Base-by-base conservation (phyloP, 2,329 filamentous ascomycete species). In the Curvularia spicifera region DNA sequence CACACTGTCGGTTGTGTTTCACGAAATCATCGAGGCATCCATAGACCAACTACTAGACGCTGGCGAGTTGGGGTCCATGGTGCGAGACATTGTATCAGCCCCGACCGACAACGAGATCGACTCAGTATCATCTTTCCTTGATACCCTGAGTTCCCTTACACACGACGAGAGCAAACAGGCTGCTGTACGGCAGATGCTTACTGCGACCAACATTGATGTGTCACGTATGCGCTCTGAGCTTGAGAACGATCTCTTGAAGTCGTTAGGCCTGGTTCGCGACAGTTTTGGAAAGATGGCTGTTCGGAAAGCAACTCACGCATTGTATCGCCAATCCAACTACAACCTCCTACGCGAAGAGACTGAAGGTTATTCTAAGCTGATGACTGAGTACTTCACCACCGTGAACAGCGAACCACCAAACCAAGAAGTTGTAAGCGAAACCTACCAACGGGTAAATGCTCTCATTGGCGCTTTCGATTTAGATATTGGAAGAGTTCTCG, bases 271-370 rank as follows among this genome's bases (percentile, higher is more conserved):
- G 43, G 91, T 97, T 48, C 87, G 93, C 49, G 87, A 89, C n/a
- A 94, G 89, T 5, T 99, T 98, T 75, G 83, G 85, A 56, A 89
- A 89, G 65, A 87, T 95, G 73, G 89, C 90, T 15, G 93, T 97
- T 64, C 89, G 94, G 54, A 93, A 96, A 71, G 91, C 93, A 48
- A 99, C 95, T 7, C 96, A 97, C 69, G 83, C 95, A 4, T 84
- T 99, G 0, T 99, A 99, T 76, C 89, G 93, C 59, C 95, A 98
- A 78, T 92, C 94, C 13, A 98, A 97, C 76, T 98, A 97, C 81
- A 99, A 99, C 71, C 81, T 99, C 7, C 82, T 99, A 20, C 89
- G 95, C 44, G 95, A 99, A 79, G 95, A 99, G 78, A 92, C 92
- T 0, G 95, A 99, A 78, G 95, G 96, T 40, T 99, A 97, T 74